Evolutionary conservation across 1,284 basidiomycete species (phyloP), one percentile per base, ranked within the genome.

Genomic region (Xanthoconium separans): DNA sequence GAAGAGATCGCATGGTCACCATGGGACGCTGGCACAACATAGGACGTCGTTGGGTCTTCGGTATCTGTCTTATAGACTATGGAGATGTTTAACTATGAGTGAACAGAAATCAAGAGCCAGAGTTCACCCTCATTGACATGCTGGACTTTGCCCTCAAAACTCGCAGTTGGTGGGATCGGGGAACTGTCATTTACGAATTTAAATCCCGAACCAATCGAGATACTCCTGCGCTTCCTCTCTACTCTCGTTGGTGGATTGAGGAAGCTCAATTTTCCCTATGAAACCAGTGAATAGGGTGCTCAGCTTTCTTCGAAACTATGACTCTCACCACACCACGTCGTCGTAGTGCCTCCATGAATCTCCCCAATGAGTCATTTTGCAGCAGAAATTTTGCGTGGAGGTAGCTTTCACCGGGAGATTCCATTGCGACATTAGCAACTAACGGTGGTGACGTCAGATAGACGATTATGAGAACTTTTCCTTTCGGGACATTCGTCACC

Each of bases 261-360:
- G 53, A 72, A 68, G 39, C 18, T 57, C 43, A 71, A 36, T 44
- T 70, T 68, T 29, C 69, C 68, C 66, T 68, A 22, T 22, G 39
- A 22, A 18, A 47, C 1, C 20, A 36, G 39, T 66, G 30, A 66
- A 47, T 42, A 44, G 27, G 27, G 2, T 39, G 13, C 2, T 29
- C 12, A 45, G n/a, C 2, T 22, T n/a, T 33, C 22, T 22, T 36
- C 18, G 20, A 2, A 27, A 47, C 18, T 29, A 15, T 51, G 15
- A 37, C 36, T 46, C 70, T 58, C 58, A 82, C 82, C 64, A 84
- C 60, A 44, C 72, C 71, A 45, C 81, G 71, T 50, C 65, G 64
- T 44, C 70, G 71, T 39, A 82, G 58, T 12, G 72, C 68, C 34
- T 70, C 63, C 55, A 70, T 61, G 51, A 83, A 80, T 47, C 69